Evolutionary conservation across 2,329 filamentous ascomycete genomes (phyloP), one percentile per base, ranked within the genome.

Genomic region (Alternaria panax): DNA sequence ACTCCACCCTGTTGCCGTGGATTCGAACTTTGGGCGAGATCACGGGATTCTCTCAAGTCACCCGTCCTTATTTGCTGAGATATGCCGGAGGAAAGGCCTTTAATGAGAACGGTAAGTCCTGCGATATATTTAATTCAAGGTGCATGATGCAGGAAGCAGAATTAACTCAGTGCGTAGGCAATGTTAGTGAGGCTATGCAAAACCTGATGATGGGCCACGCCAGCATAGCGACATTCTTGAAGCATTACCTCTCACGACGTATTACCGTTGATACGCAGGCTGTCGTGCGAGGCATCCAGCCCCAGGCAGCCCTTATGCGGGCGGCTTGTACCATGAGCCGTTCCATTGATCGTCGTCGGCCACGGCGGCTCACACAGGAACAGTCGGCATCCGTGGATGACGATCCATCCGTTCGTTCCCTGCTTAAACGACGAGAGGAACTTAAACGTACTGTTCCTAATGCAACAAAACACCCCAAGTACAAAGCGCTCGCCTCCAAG

Each of bases 81-180:
- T 79, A 80, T 59, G 64, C 62, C 20, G 65, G 46, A 65, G 73
- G 73, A 16, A 80, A 80, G 58, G 74, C 67, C 5, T 78, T 81
- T 46, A 79, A 80, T 58, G 57, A 76, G 43, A 79, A 75, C 56
- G 28, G 73, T 80, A 66, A 72, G 47, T 75, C 34, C 9, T 30
- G 9, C 9, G 4, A 56, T 38, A 30, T 43, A 5, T 50, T 43
- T 1, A 30, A 57, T 52, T 14, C 7, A 51, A 47, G 18, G 11
- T n/a, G 1, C 14, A 27, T 52, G 12, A 40, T 47, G 14, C 14
- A 57, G 18, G 30, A 54, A 54, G 20, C 32, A 43, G 42, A 20
- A 40, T 46, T 64, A 63, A 64, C 14, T 18, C 55, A 57, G 5
- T 57, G 34, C 5, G 24, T 47, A 72, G 64, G 57, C 4, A 68